phyloP scores from a whole-genome alignment of 169 alveolate genomes.

The Eimeria praecox region DNA sequence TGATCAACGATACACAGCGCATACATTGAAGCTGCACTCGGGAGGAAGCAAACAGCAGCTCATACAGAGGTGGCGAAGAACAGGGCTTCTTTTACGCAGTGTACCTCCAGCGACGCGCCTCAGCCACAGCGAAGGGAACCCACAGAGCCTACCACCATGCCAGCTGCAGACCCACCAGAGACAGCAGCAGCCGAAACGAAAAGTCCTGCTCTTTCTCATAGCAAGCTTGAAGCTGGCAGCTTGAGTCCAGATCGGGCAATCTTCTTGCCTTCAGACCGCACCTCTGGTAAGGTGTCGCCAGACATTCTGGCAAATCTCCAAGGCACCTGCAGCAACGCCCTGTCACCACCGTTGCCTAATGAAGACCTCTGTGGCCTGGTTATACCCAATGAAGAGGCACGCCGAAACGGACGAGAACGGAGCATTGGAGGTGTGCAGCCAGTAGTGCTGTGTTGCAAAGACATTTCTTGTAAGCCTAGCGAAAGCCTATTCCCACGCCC shows the following conservation, averaged over 20 bases:
- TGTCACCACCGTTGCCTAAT: slow-evolving; percentile 39
- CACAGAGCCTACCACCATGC: slow-evolving; percentile 1
- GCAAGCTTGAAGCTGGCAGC: slow-evolving; percentile 9
- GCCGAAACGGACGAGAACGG: background rate
- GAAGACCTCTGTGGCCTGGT: background rate
- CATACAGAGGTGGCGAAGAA: background rate
- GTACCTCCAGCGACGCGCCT: background rate
- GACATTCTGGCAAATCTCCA: background rate
- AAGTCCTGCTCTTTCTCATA: slow-evolving; percentile 2
- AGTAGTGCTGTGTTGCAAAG: slow-evolving; percentile 44
- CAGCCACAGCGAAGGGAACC: background rate
- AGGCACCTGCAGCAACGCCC: background rate
- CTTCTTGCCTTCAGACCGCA: slow-evolving; percentile 35
- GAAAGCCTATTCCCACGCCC: background rate
- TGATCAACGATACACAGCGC: background rate
- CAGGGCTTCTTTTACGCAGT: background rate
- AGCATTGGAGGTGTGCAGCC: slow-evolving; percentile 20
- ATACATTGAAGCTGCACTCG: slow-evolving; percentile 33
- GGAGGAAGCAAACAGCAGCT: background rate
- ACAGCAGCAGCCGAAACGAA: slow-evolving; percentile 9
- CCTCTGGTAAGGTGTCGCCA: slow-evolving; percentile 55
- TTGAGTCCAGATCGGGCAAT: slow-evolving; percentile 17
- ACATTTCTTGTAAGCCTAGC: slow-evolving; percentile 7
- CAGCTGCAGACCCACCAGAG: slow-evolving; percentile 18
- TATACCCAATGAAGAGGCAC: background rate